These are phyloP conservation scores for Pontederia paniculata DNA, from an alignment of 176 grass and related monocot species.

Conservation along the genomic window DNA sequence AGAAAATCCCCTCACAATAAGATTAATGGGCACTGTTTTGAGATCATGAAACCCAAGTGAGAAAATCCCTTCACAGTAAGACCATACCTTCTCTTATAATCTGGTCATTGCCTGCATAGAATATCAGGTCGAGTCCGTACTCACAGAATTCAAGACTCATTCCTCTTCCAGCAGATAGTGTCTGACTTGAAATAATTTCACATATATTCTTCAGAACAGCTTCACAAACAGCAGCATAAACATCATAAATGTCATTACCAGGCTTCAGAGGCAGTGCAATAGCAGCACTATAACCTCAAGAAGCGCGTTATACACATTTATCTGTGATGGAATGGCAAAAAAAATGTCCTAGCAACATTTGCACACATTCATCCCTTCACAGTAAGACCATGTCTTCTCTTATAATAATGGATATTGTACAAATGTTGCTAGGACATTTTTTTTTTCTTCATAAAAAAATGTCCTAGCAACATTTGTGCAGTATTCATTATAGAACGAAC, in stretches of 20 bases:
- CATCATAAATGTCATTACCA: constrained; percentile 46
- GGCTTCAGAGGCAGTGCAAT: constrained; percentile 45
- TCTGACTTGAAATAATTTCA: constrained; percentile 50
- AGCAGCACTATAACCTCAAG: constrained; percentile 73
- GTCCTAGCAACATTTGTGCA: constrained; percentile 88
- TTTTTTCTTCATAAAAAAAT: constrained; percentile 76
- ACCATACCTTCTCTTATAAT: constrained; percentile 56
- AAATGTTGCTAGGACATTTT: constrained; percentile 78
- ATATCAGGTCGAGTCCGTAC: constrained; percentile 56
- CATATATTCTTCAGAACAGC: constrained; percentile 59
- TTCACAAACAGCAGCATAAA: constrained; percentile 46
- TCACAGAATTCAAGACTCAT: constrained; percentile 87
- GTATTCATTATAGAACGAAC: constrained; percentile 65
- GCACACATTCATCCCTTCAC: too few relatives aligned
- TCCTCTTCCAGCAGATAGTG: constrained; percentile 75
- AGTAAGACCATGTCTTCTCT: too few relatives aligned
- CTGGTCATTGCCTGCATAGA: constrained; percentile 61
- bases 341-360: too few relatives aligned
- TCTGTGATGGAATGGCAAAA: constrained; percentile 45
- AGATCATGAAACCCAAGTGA: constrained; percentile 86
- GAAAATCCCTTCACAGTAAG: too few relatives aligned
- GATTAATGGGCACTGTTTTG: constrained; percentile 43
- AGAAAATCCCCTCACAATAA: constrained; percentile 64
- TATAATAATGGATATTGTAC: constrained; percentile 83
- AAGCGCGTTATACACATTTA: constrained; percentile 63